Evolutionary conservation across 2,329 filamentous ascomycete species (phyloP), one percentile per base, ranked within the genome.

Genomic region (Teratosphaeria pseudoeucalypti): DNA sequence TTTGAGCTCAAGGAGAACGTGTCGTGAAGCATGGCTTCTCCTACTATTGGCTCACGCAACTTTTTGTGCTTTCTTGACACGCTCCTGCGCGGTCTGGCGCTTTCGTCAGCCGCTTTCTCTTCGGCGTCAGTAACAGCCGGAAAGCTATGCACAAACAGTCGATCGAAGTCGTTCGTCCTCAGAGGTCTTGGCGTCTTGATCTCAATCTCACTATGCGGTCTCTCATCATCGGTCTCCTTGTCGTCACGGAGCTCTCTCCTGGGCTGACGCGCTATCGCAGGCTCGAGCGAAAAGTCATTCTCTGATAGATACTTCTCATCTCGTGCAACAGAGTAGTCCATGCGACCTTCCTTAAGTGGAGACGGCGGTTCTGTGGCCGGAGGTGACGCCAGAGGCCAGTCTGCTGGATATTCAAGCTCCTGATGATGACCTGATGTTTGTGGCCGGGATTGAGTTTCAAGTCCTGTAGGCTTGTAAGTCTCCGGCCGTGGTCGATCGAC

Each of bases 61-160:
- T n/a, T 19, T n/a, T 49, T 49, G n/a, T n/a, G 43, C 19, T n/a
- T 23, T n/a, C 19, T 49, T 49, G 43, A 23, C 43, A 7, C 43
- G 43, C 43, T 49, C 43, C 9, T 19, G 43, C 43, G 43, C n/a
- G 43, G 43, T 19, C 19, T 49, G 43, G 19, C 43, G 16, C n/a
- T n/a, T 27, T 12, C 23, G 53, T 37, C 23, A 26, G 16, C 27
- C 5, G 34, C 34, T 4, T 23, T 34, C 10, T 58, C 32, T 11
- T 39, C 32, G 5, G 14, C 29, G 6, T 58, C 56, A 1, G 58
- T 55, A 27, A 57, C 57, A 16, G 39, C 39, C 10, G 68, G 71
- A 10, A 73, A 57, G 55, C 65, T 70, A 34, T 68, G 62, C 9
- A 73, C 66, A 57, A 73, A 72, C 58, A 69, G 66, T 26, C 63